phyloP scores from a whole-genome alignment of 2,329 filamentous ascomycete genomes.

The Didymella pomorum region DNA sequence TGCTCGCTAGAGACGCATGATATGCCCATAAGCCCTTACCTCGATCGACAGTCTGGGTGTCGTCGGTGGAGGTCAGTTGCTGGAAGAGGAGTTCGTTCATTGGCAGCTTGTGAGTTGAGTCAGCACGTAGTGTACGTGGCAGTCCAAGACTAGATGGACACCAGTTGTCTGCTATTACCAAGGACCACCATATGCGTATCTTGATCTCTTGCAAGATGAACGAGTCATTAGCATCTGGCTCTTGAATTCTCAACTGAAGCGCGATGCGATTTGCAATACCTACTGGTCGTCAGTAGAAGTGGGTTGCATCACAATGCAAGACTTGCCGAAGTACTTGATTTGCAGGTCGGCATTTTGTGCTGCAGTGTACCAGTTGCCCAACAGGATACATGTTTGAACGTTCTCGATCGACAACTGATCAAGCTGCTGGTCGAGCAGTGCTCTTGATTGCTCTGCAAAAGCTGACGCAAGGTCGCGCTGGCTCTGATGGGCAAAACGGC shows the following conservation, averaged over 20 bases:
- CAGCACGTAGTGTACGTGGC: background rate
- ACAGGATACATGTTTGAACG: background rate
- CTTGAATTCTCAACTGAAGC: background rate
- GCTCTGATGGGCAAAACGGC: background rate
- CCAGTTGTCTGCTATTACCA: background rate
- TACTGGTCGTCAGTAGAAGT: background rate
- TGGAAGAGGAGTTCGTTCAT: background rate
- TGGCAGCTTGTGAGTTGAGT: background rate
- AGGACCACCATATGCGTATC: background rate
- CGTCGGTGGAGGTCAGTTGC: background rate
- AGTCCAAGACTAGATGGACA: background rate
- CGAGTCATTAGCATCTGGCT: background rate
- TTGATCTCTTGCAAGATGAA: background rate
- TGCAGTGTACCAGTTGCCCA: background rate
- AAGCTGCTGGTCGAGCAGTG: background rate
- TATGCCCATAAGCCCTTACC: background rate
- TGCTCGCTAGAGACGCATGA: background rate
- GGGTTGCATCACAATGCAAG: background rate
- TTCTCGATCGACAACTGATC: background rate
- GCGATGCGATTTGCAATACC: background rate
- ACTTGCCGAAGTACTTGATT: background rate
- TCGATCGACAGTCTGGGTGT: background rate
- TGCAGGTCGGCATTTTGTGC: background rate
- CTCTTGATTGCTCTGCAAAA: background rate
- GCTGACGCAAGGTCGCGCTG: background rate